These are phyloP conservation scores for Quercus phellos DNA, from an alignment of 331 rosid genomes.

Conservation along the genomic window DNA sequence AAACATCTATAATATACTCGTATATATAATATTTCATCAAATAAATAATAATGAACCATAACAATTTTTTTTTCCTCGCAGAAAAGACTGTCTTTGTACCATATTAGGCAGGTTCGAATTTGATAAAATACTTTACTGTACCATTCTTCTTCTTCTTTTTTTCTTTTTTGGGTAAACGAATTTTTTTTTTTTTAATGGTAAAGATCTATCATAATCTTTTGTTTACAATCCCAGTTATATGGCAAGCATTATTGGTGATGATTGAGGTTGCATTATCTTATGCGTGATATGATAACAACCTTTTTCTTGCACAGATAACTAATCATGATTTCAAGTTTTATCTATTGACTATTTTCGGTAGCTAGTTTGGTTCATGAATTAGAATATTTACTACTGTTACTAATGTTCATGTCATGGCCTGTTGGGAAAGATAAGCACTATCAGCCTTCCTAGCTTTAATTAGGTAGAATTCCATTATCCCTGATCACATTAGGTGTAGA, in stretches of 20 bases:
- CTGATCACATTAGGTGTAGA: constrained; percentile 28
- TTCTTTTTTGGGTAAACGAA: background rate
- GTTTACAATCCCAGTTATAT: background rate
- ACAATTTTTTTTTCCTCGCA: background rate
- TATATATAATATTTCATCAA: background rate
- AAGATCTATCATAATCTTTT: background rate
- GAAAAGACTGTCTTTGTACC: background rate
- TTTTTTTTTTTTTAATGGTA: background rate
- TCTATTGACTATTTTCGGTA: background rate
- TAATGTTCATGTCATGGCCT: background rate
- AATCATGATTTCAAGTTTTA: background rate
- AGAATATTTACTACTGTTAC: background rate
- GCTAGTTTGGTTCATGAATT: background rate
- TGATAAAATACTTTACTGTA: background rate
- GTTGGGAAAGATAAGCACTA: constrained; percentile 24
- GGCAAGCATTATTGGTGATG: background rate
- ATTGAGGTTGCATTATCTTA: constrained; percentile 6
- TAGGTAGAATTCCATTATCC: constrained; percentile 38
- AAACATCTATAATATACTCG: background rate
- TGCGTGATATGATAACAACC: constrained; percentile 12
- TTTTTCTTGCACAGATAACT: constrained; percentile 11
- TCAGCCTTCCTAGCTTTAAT: constrained; percentile 31
- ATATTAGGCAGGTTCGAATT: background rate
- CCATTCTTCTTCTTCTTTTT: background rate
- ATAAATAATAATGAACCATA: background rate